Percentiles rank a stretch among this genome's conserved stretches.
phyloP scores from a whole-genome alignment of 345 rosid species.

The Dovyalis caffra region DNA sequence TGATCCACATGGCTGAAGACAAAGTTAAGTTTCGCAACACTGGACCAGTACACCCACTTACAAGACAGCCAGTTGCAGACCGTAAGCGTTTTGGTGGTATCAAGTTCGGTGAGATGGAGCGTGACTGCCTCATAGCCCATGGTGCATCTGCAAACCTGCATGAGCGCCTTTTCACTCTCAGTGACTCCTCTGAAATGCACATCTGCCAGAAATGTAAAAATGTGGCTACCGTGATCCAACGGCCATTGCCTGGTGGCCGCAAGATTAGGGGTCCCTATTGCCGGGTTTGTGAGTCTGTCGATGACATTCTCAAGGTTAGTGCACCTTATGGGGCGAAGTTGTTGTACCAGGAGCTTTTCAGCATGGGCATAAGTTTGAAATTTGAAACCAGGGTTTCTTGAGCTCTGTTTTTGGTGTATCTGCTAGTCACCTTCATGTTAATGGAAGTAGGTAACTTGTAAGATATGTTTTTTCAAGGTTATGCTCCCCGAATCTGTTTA shows the following conservation, averaged over 20 bases:
- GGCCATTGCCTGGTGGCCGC: slow-evolving; percentile 48
- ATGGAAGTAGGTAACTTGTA: neutral
- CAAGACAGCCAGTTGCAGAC: slow-evolving; percentile 87
- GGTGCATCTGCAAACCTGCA: slow-evolving; percentile 80
- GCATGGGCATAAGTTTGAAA: slow-evolving; percentile 75
- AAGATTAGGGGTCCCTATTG: slow-evolving; percentile 86
- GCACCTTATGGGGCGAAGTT: slow-evolving; percentile 86
- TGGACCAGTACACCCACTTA: slow-evolving; percentile 90
- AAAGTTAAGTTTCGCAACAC: slow-evolving; percentile 91
- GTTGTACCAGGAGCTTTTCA: slow-evolving; percentile 75
- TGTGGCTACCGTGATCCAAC: slow-evolving; percentile 66
- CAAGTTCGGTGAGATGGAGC: slow-evolving; percentile 92
- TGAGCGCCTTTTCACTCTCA: slow-evolving; percentile 76
- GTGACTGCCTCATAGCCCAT: slow-evolving; percentile 86
- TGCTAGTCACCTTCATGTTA: neutral
- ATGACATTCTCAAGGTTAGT: slow-evolving; percentile 57
- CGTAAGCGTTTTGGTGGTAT: slow-evolving; percentile 83
- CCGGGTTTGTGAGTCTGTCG: slow-evolving; percentile 52
- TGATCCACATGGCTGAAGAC: slow-evolving; percentile 88
- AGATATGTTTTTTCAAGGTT: neutral
- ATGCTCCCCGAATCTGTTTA: neutral
- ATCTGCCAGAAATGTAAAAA: slow-evolving; percentile 62
- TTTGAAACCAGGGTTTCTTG: slow-evolving; percentile 58
- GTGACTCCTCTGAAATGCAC: slow-evolving; percentile 77
- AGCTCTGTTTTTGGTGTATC: neutral